Conservation (phyloP, 139 green algal species). For the Tetradesmus obliquus region DNA sequence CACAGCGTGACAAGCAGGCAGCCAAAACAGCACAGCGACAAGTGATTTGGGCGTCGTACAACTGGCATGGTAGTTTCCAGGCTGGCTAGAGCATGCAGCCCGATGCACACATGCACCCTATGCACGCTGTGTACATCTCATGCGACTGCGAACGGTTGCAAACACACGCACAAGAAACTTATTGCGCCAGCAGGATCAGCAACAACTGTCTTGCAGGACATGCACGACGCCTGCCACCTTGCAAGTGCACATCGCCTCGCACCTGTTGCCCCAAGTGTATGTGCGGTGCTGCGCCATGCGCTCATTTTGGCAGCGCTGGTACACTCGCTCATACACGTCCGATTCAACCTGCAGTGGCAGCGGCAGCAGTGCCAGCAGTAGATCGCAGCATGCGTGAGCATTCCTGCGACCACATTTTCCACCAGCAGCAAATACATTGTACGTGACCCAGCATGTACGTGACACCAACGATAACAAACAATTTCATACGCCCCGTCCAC, state of each 20-base stretch:
- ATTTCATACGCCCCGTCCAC: background rate
- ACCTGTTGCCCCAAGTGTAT: conserved; percentile 54
- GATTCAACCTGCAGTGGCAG: conserved; percentile 6
- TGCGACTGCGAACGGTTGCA: too few relatives aligned
- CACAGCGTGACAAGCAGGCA: background rate
- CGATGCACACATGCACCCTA: too few relatives aligned
- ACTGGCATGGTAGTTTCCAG: background rate
- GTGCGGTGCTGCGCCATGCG: conserved; percentile 49
- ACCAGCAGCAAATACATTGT: conserved; percentile 4
- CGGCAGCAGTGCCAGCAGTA: background rate
- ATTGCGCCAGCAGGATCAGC: too few relatives aligned
- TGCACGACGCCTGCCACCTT: background rate
- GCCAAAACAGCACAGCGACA: background rate
- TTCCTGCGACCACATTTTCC: background rate
- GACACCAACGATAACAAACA: background rate
- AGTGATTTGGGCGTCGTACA: background rate
- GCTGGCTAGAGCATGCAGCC: too few relatives aligned
- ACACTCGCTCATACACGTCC: conserved; percentile 23
- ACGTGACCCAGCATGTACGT: background rate
- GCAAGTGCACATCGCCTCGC: too few relatives aligned
- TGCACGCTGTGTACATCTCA: too few relatives aligned
- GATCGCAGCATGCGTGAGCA: background rate
- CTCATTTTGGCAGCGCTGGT: conserved; percentile 55
- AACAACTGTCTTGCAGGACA: too few relatives aligned
- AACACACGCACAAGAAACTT: too few relatives aligned